These are phyloP conservation scores for Zymoseptoria pseudotritici DNA, from an alignment of 2,329 filamentous ascomycete species.

Conservation along the genomic window DNA sequence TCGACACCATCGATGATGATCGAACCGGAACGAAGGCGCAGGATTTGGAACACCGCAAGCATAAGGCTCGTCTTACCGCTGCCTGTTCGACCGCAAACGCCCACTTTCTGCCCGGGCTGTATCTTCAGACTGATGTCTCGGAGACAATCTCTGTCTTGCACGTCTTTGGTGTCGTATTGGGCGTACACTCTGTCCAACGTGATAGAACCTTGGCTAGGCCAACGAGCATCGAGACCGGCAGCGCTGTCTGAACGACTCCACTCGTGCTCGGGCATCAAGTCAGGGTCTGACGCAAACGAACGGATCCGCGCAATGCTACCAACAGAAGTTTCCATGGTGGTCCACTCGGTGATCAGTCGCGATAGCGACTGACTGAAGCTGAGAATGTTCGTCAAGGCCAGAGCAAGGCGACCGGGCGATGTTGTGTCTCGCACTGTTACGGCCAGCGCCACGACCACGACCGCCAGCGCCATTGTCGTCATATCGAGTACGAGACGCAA, in stretches of 20 bases:
- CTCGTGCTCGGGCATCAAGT: not conserved
- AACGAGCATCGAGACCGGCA: not conserved
- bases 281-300: not conserved
- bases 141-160: not conserved
- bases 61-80: not conserved
- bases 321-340: slow-evolving; percentile 1
- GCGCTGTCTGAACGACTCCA: too few species aligned
- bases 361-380: slow-evolving; percentile 1
- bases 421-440: not conserved
- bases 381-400: not conserved
- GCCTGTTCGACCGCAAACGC: not conserved
- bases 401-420: not conserved
- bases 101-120: not conserved
- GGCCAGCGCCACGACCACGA: slow-evolving; percentile 2
- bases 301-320: slow-evolving; percentile 2
- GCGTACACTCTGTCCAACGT: not conserved
- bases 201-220: slow-evolving; percentile 1
- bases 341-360: slow-evolving; percentile 3
- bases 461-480: not conserved
- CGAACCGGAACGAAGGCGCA: not conserved
- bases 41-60: not conserved
- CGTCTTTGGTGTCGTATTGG: not conserved
- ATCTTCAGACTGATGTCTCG: slow-evolving; percentile 28
- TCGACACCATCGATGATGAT: slow-evolving; percentile 8
- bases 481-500: slow-evolving; percentile 36